Evolutionary conservation across 1,284 basidiomycete genomes (phyloP).

Genomic region (Psilocybe mexicana): DNA sequence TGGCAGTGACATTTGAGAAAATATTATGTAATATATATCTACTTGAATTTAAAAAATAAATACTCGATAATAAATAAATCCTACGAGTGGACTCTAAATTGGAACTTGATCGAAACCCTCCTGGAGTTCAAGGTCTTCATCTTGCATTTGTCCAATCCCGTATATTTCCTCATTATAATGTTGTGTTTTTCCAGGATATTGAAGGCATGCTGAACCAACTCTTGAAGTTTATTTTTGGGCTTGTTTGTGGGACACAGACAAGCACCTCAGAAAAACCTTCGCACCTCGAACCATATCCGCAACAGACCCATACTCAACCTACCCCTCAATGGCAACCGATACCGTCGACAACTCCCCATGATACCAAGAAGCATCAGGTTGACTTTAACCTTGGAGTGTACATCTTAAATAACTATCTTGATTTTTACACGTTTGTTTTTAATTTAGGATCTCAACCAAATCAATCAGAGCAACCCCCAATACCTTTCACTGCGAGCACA

Average conservation of each 20-base stretch:
- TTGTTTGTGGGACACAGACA: conserved; percentile 23
- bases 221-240: conserved; percentile 26
- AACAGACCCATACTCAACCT: conserved; percentile 21
- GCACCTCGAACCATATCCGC: conserved; percentile 16
- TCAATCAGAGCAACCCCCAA: conserved; percentile 70
- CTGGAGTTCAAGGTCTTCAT: too few relatives aligned
- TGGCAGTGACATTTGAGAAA: conserved; percentile 8
- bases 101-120: too few relatives aligned
- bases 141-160: too few relatives aligned
- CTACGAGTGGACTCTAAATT: too few relatives aligned
- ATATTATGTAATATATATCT: not conserved
- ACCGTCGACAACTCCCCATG: conserved; percentile 11
- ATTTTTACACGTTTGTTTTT: not conserved
- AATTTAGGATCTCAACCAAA: conserved; percentile 63
- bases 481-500: conserved; percentile 71
- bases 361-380: conserved; percentile 17
- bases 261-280: conserved; percentile 5
- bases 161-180: not conserved
- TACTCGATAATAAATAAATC: too few relatives aligned
- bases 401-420: not conserved
- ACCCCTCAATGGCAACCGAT: conserved; percentile 15
- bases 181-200: too few relatives aligned
- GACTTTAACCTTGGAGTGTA: not conserved
- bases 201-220: conserved; percentile 25
- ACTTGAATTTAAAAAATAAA: not conserved